Evolutionary conservation across 2,329 filamentous ascomycete genomes (phyloP).

Genomic region (Stylonectria norvegica): DNA sequence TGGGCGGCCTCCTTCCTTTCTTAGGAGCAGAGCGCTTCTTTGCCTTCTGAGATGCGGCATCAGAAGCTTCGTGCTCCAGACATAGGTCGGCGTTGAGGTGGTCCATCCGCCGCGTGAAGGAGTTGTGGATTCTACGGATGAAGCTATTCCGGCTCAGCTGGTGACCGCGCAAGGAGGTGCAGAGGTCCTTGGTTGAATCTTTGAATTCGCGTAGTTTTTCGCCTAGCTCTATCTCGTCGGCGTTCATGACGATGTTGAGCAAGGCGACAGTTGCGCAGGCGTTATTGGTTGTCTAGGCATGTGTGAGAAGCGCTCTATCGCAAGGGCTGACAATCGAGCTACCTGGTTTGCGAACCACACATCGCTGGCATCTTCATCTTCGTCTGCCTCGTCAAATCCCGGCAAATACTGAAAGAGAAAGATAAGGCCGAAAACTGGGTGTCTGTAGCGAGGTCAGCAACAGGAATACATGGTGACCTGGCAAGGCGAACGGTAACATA

Average conservation of each 20-base stretch:
- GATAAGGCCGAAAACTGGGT: constrained; percentile 79
- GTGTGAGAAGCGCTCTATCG: constrained; percentile 9
- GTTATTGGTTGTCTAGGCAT: constrained; percentile 68
- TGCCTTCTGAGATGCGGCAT: constrained; percentile 32
- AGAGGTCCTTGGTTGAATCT: constrained; percentile 63
- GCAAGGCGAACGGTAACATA: constrained; percentile 55
- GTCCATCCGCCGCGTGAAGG: constrained; percentile 76
- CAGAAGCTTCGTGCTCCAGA: constrained; percentile 54
- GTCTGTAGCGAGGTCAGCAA: constrained; percentile 41
- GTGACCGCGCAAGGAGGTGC: constrained; percentile 71
- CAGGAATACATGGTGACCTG: neutral
- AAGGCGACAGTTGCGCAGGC: constrained; percentile 91
- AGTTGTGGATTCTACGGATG: constrained; percentile 82
- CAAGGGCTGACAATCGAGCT: constrained; percentile 15
- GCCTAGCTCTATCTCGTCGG: constrained; percentile 63
- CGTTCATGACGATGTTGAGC: constrained; percentile 91
- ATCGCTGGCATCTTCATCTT: constrained; percentile 51
- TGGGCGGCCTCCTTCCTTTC: constrained; percentile 34
- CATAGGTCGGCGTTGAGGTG: constrained; percentile 68
- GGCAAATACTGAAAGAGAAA: constrained; percentile 75
- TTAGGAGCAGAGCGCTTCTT: constrained; percentile 33
- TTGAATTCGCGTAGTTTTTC: constrained; percentile 70
- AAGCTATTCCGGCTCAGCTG: constrained; percentile 70
- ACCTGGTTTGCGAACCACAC: constrained; percentile 97
- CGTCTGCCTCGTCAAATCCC: constrained; percentile 48